Conservation (phyloP, 1,284 basidiomycete genomes). For the Ceratobasidium papillatum region DNA sequence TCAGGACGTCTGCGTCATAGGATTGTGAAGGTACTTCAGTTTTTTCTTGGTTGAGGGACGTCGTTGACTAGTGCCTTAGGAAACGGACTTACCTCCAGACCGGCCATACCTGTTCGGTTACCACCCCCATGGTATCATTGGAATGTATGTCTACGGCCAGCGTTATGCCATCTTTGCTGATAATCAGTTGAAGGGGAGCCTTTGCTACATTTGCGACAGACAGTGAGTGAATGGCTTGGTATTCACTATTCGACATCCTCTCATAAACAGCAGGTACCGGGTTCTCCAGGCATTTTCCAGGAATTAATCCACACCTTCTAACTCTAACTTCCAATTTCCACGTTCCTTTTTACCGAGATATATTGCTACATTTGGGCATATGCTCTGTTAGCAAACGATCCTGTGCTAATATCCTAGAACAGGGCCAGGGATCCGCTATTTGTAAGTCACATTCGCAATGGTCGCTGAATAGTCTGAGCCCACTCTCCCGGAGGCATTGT, state of each 20-base stretch:
- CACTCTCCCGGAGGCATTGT: conserved; percentile 85
- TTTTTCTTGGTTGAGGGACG: not conserved
- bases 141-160: conserved; percentile 69
- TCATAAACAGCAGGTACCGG: conserved; percentile 72
- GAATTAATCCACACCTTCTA: conserved; percentile 90
- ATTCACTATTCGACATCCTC: conserved; percentile 41
- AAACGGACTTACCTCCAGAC: conserved; percentile 88
- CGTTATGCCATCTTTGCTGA: not conserved
- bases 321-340: conserved; percentile 92
- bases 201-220: conserved; percentile 94
- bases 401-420: conserved; percentile 86
- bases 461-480: conserved; percentile 50
- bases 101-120: conserved; percentile 96
- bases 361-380: conserved; percentile 85
- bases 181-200: conserved; percentile 72
- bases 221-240: conserved; percentile 57
- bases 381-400: conserved; percentile 91
- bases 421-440: conserved; percentile 64
- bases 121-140: conserved; percentile 96
- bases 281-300: conserved; percentile 91
- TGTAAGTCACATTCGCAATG: not conserved
- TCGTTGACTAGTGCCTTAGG: conserved; percentile 57
- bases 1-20: conserved; percentile 55
- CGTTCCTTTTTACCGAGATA: conserved; percentile 93
- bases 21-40: conserved; percentile 63